Evolutionary conservation across 164 flowering plant genomes (phyloP), one percentile per base, ranked within the genome.

Genomic region (Saururus chinensis): DNA sequence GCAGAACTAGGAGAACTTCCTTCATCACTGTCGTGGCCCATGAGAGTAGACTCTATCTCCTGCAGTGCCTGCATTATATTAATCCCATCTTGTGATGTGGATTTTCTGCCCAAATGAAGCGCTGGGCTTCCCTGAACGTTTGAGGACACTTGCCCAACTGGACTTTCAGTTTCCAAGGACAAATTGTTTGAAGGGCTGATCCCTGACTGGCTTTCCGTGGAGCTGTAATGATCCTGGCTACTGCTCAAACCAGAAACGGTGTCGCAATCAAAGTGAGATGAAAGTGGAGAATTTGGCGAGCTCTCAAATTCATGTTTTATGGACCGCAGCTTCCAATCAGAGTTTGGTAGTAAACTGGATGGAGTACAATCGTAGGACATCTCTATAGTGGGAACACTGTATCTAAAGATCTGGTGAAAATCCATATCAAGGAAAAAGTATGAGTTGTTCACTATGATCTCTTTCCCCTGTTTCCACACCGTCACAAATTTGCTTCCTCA

Each of bases 221-320:
- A 79, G 79, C 83, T 81, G 56, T 68, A 64, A 64, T 79, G 88
- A 57, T 85, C 93, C 61, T 71, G 83, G 68, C 80, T 80, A 59
- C 73, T 82, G 68, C 83, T 82, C 52, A 78, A 70, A 22, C 82
- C 49, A 54, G 86, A 68, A 55, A 68, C 40, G 41, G 74, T 71
- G 63, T 84, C 85, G 37, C 74, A 71, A 51, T 85, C 91, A 53
- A 79, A 77, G 16, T 71, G 84, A 57, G 75, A 67, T 4, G 80
- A 79, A 62, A 81, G 84, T 17, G 90, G 86, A 0, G 91, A 88
- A 66, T 71, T 70, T 0, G 88, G 86, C 7, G 91, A 86, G 74
- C 74, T 79, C 57, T 77, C 72, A 17, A 66, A 37, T 16, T 75
- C 80, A 51, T 77, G 64, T 77, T 82, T 86, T 69, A 75, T 48